Conservation (phyloP, 2,329 filamentous ascomycete species). For the Sporothrix pseudoabietina region DNA sequence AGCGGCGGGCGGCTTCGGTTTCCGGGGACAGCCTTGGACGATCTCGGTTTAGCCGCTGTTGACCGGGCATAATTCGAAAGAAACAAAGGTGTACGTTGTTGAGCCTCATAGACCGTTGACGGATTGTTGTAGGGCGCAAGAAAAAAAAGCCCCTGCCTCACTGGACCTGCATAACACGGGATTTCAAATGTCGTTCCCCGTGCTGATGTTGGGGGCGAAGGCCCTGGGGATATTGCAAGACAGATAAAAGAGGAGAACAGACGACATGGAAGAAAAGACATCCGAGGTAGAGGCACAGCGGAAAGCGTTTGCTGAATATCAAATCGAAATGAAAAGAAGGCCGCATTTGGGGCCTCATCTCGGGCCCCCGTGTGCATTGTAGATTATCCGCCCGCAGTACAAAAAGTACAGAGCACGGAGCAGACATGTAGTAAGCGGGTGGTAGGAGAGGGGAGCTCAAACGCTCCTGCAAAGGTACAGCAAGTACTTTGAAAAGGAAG, state of each 20-base stretch:
- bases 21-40: not conserved
- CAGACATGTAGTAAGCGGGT: not conserved
- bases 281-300: not conserved
- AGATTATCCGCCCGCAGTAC: conserved; percentile 4
- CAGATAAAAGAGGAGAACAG: not conserved
- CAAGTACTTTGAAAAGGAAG: not conserved
- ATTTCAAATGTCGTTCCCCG: not conserved
- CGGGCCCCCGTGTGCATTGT: not conserved
- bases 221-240: conserved; percentile 4
- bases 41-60: conserved; percentile 12
- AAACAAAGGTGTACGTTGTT: not conserved
- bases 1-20: conserved; percentile 1
- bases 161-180: not conserved
- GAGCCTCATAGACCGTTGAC: too few relatives aligned
- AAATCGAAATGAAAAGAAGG: conserved; percentile 9
- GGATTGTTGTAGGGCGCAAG: not conserved
- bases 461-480: not conserved
- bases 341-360: conserved; percentile 26
- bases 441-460: not conserved
- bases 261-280: not conserved
- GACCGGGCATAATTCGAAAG: not conserved
- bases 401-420: not conserved
- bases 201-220: not conserved
- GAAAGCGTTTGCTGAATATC: too few relatives aligned
- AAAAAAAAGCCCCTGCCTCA: not conserved